Evolutionary conservation across 2,329 filamentous ascomycete genomes (phyloP).

Genomic region (Paraconiothyrium sp.): DNA sequence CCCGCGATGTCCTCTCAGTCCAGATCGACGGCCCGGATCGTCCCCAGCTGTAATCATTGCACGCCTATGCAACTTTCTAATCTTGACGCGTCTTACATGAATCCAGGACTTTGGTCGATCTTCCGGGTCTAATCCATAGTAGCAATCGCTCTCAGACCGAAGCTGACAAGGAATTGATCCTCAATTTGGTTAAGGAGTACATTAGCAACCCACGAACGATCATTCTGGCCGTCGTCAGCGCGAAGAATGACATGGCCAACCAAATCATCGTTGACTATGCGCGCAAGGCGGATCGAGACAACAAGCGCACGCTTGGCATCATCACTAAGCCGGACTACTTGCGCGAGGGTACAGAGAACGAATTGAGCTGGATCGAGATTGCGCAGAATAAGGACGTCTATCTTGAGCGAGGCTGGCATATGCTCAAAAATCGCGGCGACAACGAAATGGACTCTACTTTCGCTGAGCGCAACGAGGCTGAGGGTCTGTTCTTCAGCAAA

Average conservation of each 20-base stretch:
- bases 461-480: conserved; percentile 52
- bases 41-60: conserved; percentile 35
- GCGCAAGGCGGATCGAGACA: conserved; percentile 56
- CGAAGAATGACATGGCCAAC: conserved; percentile 61
- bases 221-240: conserved; percentile 47
- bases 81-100: conserved; percentile 27
- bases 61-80: conserved; percentile 15
- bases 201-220: conserved; percentile 42
- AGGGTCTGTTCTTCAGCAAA: conserved; percentile 48
- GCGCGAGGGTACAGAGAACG: conserved; percentile 49
- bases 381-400: conserved; percentile 52
- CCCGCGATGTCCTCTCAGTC: conserved; percentile 53
- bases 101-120: conserved; percentile 56
- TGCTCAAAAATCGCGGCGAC: conserved; percentile 60
- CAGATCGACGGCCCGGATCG: conserved; percentile 54
- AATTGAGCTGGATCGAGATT: conserved; percentile 53
- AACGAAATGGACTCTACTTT: conserved; percentile 47
- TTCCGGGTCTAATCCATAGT: conserved; percentile 57
- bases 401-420: conserved; percentile 62
- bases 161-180: conserved; percentile 35
- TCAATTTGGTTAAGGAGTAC: conserved; percentile 34
- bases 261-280: conserved; percentile 66
- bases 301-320: conserved; percentile 63
- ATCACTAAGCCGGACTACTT: conserved; percentile 66
- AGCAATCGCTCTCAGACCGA: conserved; percentile 34